Evolutionary conservation across 257 asterid species (phyloP).

Genomic region (Striga asiatica): DNA sequence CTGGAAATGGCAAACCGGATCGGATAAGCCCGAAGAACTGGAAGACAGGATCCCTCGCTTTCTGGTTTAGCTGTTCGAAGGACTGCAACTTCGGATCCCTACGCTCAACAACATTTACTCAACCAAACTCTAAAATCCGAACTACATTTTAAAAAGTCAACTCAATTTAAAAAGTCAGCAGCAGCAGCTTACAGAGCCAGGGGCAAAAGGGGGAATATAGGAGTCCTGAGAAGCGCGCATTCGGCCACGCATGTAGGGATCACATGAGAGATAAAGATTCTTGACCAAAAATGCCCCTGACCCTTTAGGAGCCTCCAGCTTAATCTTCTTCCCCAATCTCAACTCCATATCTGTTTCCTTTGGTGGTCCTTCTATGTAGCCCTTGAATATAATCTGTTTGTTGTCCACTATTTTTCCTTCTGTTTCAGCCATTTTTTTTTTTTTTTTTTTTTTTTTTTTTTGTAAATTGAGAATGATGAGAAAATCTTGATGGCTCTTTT

Average conservation of each 20-base stretch:
- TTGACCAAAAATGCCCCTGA: constrained; percentile 52
- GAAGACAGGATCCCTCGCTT: too few relatives aligned
- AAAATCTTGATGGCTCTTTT: too few relatives aligned
- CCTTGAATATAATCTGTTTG: constrained; percentile 66
- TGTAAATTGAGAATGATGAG: too few relatives aligned
- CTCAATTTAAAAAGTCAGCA: neutral
- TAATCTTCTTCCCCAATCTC: constrained; percentile 36
- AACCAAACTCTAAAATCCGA: neutral
- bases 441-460: too few relatives aligned
- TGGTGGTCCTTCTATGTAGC: constrained; percentile 59
- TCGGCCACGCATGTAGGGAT: constrained; percentile 86
- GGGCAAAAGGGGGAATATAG: constrained; percentile 67
- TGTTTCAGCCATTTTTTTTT: constrained; percentile 8
- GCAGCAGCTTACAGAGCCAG: constrained; percentile 53
- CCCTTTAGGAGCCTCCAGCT: constrained; percentile 55
- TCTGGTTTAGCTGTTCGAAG: too few relatives aligned
- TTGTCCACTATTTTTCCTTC: constrained; percentile 31
- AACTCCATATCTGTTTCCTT: constrained; percentile 71
- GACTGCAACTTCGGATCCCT: too few relatives aligned
- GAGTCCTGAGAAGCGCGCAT: constrained; percentile 75
- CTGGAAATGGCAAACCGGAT: too few relatives aligned
- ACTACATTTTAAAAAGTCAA: neutral
- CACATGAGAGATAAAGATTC: constrained; percentile 87
- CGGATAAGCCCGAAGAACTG: too few relatives aligned
- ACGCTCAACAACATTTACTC: too few relatives aligned